Evolutionary conservation across 2,329 filamentous ascomycete species (phyloP).

Genomic region (Aspergillus melleus): DNA sequence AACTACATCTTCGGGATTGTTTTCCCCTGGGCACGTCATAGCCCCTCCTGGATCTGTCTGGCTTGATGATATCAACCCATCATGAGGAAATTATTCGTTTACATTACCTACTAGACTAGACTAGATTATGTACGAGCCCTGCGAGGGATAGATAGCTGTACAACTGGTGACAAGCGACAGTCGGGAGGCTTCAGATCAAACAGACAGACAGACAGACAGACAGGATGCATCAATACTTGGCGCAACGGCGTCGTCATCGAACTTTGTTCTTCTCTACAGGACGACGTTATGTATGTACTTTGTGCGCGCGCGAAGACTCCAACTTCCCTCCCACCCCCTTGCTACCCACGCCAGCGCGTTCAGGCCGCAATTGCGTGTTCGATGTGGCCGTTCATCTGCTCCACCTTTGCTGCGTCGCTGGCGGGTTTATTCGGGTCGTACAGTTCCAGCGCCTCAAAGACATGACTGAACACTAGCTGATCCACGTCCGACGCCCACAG

Average conservation of each 20-base stretch:
- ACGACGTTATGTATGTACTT: too few species aligned
- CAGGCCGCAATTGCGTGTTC: constrained; percentile 3
- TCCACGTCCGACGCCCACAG: constrained; percentile 89
- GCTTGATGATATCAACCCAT: neutral
- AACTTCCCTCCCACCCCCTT: too few species aligned
- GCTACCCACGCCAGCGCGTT: neutral
- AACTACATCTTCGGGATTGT: too few species aligned
- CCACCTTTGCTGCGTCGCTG: neutral
- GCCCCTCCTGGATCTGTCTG: too few species aligned
- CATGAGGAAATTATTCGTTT: neutral
- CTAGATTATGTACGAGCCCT: neutral
- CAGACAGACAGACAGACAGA: neutral
- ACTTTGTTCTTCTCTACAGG: neutral
- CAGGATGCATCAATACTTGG: neutral
- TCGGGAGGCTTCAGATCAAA: neutral
- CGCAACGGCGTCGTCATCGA: neutral
- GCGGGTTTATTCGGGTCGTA: constrained; percentile 39
- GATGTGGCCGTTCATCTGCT: constrained; percentile 11
- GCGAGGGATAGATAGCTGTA: neutral
- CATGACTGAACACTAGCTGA: constrained; percentile 80
- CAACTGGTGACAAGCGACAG: neutral
- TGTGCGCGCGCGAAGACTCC: too few species aligned
- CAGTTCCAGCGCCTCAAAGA: constrained; percentile 82
- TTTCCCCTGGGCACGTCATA: neutral
- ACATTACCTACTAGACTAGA: neutral